phyloP scores from a whole-genome alignment of 2,329 filamentous ascomycete genomes.

The Dothiorella sarmentorum region DNA sequence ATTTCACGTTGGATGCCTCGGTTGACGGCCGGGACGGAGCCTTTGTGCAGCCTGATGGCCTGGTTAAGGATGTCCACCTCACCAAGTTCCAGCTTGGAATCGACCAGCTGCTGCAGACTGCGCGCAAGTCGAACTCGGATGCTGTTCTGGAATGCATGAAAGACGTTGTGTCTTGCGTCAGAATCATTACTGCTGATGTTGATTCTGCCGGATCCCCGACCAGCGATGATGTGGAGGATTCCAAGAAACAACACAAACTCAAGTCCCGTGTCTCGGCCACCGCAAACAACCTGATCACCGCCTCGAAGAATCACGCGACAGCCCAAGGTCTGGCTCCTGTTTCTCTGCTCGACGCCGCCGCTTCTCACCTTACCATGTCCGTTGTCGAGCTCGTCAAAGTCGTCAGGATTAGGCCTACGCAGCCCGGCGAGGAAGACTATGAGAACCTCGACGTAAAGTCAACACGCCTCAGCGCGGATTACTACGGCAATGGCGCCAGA shows the following conservation, averaged over 20 bases:
- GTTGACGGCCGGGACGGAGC: conserved; percentile 63
- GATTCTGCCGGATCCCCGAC: conserved; percentile 50
- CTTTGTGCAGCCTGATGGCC: conserved; percentile 64
- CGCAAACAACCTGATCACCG: conserved; percentile 92
- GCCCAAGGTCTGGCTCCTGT: conserved; percentile 84
- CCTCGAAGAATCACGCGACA: conserved; percentile 83
- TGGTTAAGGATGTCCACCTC: conserved; percentile 87
- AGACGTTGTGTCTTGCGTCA: conserved; percentile 74
- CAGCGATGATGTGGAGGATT: conserved; percentile 30
- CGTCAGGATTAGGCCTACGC: conserved; percentile 78
- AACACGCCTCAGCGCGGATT: not conserved
- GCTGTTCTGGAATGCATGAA: conserved; percentile 84
- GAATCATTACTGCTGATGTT: conserved; percentile 80
- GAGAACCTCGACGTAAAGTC: conserved; percentile 40
- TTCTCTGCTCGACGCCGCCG: conserved; percentile 89
- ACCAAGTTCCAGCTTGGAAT: conserved; percentile 94
- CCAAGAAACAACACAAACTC: conserved; percentile 63
- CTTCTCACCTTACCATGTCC: conserved; percentile 81
- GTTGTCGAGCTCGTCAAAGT: conserved; percentile 80
- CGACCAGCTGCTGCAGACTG: conserved; percentile 79
- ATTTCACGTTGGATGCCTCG: conserved; percentile 61
- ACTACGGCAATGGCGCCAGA: conserved; percentile 18
- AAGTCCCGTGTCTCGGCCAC: conserved; percentile 85
- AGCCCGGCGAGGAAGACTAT: conserved; percentile 70
- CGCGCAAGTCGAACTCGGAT: conserved; percentile 69